Evolutionary conservation across 2,329 filamentous ascomycete genomes (phyloP).

Genomic region (Epichloe amarillans): DNA sequence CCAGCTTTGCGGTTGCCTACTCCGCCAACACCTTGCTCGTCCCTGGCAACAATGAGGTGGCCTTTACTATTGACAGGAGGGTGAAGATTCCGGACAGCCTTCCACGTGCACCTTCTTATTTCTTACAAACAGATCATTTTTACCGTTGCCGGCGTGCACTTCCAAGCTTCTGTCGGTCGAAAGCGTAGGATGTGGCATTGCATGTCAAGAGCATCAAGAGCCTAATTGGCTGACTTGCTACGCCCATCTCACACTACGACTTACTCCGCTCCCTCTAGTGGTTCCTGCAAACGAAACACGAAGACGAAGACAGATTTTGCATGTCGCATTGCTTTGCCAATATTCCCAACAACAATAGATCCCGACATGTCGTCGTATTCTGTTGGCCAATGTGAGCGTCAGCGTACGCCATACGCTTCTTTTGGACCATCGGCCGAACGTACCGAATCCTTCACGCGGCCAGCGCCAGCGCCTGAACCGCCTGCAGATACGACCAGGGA

Average conservation of each 20-base stretch:
- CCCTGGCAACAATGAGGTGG: constrained; percentile 16
- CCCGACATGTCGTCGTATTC: constrained; percentile 15
- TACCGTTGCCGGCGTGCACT: not conserved
- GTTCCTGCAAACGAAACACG: not conserved
- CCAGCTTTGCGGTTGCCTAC: not conserved
- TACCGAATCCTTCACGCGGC: not conserved
- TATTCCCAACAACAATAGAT: constrained; percentile 12
- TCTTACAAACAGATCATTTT: not conserved
- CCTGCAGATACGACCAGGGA: not conserved
- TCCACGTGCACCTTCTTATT: constrained; percentile 8
- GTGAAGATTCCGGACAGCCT: constrained; percentile 8
- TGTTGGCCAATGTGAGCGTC: constrained; percentile 1
- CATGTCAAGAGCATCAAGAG: not conserved
- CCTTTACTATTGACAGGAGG: constrained; percentile 14
- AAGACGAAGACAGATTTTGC: not conserved
- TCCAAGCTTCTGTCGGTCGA: not conserved
- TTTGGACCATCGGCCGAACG: not conserved
- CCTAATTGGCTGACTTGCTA: constrained; percentile 2
- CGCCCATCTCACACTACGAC: not conserved
- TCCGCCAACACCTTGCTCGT: constrained; percentile 2
- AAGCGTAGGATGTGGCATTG: constrained; percentile 3
- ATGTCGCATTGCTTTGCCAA: not conserved
- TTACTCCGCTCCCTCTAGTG: not conserved
- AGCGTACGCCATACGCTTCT: constrained; percentile 3
- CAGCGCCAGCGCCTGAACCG: not conserved